These are phyloP conservation scores for Skeletonema menzelii DNA, from an alignment of 108 stramenopile species.

Conservation along the genomic window DNA sequence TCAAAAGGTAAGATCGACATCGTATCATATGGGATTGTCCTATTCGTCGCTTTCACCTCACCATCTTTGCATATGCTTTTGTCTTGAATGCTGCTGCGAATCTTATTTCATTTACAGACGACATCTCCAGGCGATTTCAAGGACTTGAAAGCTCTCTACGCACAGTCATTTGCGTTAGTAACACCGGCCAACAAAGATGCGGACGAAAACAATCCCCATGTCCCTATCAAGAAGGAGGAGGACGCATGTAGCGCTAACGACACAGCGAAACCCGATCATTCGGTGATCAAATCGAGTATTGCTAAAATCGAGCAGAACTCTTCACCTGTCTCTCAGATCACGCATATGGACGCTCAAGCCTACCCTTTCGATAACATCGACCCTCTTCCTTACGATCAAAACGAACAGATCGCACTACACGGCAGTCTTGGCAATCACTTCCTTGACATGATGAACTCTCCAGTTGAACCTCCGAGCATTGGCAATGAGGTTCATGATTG, in stretches of 20 bases:
- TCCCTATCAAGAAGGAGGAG: not conserved
- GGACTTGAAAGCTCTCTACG: not conserved
- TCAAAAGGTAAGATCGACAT: not conserved
- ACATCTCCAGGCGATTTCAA: not conserved
- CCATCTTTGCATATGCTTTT: not conserved
- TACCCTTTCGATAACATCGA: conserved; percentile 21
- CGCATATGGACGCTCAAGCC: not conserved
- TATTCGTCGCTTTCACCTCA: not conserved
- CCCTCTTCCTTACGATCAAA: conserved; percentile 21
- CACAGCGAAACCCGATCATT: not conserved
- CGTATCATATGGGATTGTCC: conserved; percentile 3
- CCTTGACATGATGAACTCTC: conserved; percentile 3
- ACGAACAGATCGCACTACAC: conserved; percentile 9
- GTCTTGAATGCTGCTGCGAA: not conserved
- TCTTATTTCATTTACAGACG: not conserved
- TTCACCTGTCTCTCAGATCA: not conserved
- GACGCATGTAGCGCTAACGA: not conserved
- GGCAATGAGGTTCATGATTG: not conserved
- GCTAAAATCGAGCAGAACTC: not conserved
- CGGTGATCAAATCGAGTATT: not conserved
- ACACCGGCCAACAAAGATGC: not conserved
- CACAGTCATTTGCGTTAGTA: not conserved
- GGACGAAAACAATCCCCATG: not conserved
- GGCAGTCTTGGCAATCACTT: conserved; percentile 11
- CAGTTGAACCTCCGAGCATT: not conserved